Conservation (phyloP, 2,329 filamentous ascomycete species). For the Beauveria asiatica region DNA sequence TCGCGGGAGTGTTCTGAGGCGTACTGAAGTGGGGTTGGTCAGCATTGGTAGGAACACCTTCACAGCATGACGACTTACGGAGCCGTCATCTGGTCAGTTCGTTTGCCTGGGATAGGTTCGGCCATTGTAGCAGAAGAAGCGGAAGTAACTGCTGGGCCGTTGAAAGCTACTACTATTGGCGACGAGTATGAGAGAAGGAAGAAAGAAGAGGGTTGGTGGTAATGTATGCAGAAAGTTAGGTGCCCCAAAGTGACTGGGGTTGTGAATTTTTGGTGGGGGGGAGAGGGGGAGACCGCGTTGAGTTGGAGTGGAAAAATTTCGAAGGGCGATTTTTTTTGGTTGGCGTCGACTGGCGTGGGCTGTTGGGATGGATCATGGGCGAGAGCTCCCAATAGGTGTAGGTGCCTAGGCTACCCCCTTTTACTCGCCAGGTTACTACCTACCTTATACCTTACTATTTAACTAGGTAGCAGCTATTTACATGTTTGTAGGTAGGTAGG, state of each 20-base stretch:
- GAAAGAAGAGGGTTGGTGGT: conserved; percentile 17
- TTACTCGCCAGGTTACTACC: too few species aligned
- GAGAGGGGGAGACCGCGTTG: background rate
- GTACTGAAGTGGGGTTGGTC: conserved; percentile 56
- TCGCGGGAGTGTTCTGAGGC: conserved; percentile 94
- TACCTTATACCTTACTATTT: too few species aligned
- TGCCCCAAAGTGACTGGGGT: conserved; percentile 23
- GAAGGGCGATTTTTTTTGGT: conserved; percentile 19
- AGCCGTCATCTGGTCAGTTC: conserved; percentile 46
- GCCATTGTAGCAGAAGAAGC: conserved; percentile 40
- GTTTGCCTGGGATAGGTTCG: conserved; percentile 57
- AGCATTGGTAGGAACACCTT: conserved; percentile 26
- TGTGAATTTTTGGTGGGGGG: conserved; percentile 34
- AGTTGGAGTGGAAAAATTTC: conserved; percentile 26
- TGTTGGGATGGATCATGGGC: conserved; percentile 2
- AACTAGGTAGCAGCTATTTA: too few species aligned
- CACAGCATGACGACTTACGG: conserved; percentile 40
- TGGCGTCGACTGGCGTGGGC: conserved; percentile 3
- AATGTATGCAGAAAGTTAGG: conserved; percentile 24
- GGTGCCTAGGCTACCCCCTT: too few species aligned
- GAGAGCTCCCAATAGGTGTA: too few species aligned
- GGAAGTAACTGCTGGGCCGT: conserved; percentile 10
- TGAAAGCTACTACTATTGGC: conserved; percentile 9
- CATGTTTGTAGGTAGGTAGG: too few species aligned
- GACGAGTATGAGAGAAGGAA: conserved; percentile 17